Percentiles rank a stretch among this genome's conserved stretches.
Evolutionary conservation across 169 alveolate species (phyloP).

Genomic region (Eimeria acervulina): DNA sequence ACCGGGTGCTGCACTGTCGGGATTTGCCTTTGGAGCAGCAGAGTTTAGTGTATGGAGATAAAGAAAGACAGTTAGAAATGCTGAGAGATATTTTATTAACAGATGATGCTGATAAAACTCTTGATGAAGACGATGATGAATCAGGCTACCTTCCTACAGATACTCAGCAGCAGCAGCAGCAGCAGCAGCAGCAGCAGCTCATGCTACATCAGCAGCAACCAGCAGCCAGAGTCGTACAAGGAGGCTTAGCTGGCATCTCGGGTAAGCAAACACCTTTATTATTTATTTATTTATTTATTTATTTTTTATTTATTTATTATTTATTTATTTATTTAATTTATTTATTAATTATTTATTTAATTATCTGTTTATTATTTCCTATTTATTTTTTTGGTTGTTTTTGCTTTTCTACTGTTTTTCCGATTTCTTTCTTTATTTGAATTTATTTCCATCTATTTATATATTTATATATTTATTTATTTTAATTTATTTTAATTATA

Average conservation of each 20-base stretch:
- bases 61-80: constrained; percentile 60
- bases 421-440: not conserved
- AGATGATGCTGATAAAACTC: constrained; percentile 64
- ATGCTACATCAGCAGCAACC: not conserved
- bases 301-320: not conserved
- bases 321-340: not conserved
- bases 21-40: constrained; percentile 77
- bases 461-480: too few species aligned
- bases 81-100: constrained; percentile 73
- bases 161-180: constrained; percentile 21
- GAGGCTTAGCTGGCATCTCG: constrained; percentile 52
- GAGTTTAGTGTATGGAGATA: constrained; percentile 72
- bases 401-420: not conserved
- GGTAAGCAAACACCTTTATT: not conserved
- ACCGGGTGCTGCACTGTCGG: constrained; percentile 79
- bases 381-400: not conserved
- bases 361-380: not conserved
- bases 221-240: not conserved
- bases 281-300: not conserved
- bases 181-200: constrained; percentile 25
- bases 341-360: not conserved
- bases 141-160: not conserved
- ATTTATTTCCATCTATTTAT: too few species aligned
- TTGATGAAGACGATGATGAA: constrained; percentile 84
- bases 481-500: too few species aligned